Percentiles rank a stretch among this genome's conserved stretches.
These are phyloP conservation scores for Laburnicola sp. DNA, from an alignment of 2,329 filamentous ascomycete genomes.

Conservation along the genomic window DNA sequence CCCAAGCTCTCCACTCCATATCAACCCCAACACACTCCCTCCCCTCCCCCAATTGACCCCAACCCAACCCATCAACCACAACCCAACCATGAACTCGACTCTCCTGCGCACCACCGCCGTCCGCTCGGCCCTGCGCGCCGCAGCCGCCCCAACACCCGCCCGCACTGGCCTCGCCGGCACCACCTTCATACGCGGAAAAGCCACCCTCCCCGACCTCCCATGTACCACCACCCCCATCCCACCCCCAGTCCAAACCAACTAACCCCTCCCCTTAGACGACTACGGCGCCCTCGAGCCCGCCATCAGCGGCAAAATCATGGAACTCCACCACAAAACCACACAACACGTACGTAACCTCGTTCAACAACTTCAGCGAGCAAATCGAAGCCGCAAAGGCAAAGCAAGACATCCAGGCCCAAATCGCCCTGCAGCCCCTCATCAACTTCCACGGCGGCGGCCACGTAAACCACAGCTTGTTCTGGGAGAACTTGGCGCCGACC, in stretches of 20 bases:
- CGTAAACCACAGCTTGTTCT: slow-evolving; percentile 69
- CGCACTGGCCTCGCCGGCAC: slow-evolving; percentile 69
- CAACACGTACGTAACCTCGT: slow-evolving; percentile 87
- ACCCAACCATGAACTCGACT: slow-evolving; percentile 68
- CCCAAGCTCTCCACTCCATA: slow-evolving; percentile 5
- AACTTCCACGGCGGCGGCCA: slow-evolving; percentile 71
- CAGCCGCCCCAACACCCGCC: slow-evolving; percentile 61
- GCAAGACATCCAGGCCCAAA: slow-evolving; percentile 58
- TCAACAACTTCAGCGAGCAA: slow-evolving; percentile 78
- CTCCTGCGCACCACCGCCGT: slow-evolving; percentile 72
- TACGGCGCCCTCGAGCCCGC: slow-evolving; percentile 88
- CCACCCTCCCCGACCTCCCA: slow-evolving; percentile 84
- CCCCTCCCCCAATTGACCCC: slow-evolving; percentile 26
- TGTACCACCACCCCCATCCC: slow-evolving; percentile 56
- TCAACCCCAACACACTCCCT: slow-evolving; percentile 5
- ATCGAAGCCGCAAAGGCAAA: slow-evolving; percentile 60
- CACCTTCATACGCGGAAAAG: slow-evolving; percentile 82
- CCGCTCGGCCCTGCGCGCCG: slow-evolving; percentile 72
- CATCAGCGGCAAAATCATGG: slow-evolving; percentile 91
- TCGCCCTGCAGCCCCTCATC: slow-evolving; percentile 61
- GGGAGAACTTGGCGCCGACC: slow-evolving; percentile 70
- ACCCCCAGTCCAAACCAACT: neutral
- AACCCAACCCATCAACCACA: slow-evolving; percentile 20
- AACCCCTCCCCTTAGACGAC: slow-evolving; percentile 66
- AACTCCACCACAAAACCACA: slow-evolving; percentile 96